Conservation (phyloP, 257 asterid species). For the Nyctanthes arbortristis region DNA sequence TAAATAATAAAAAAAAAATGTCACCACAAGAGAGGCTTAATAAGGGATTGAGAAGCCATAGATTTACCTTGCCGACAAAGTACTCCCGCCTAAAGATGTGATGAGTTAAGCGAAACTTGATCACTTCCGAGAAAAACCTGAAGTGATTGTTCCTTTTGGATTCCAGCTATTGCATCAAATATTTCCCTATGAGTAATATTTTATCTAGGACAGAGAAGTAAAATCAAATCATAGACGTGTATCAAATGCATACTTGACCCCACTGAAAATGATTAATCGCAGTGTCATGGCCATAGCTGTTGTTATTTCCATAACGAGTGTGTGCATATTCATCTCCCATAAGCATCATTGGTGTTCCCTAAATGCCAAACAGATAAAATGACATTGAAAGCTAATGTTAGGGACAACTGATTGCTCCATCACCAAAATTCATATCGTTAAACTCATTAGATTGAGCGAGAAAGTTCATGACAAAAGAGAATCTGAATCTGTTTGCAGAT, state of each 20-base stretch:
- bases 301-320: slow-evolving; percentile 91
- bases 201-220: slow-evolving; percentile 10
- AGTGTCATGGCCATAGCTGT: slow-evolving; percentile 95
- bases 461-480: too few species aligned
- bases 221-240: neutral
- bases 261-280: slow-evolving; percentile 89
- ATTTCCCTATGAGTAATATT: slow-evolving; percentile 16
- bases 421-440: neutral
- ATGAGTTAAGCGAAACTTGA: slow-evolving; percentile 62
- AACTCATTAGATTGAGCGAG: neutral
- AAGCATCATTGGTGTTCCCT: slow-evolving; percentile 99
- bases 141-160: slow-evolving; percentile 69
- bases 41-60: slow-evolving; percentile 5
- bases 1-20: slow-evolving; percentile 9
- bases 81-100: slow-evolving; percentile 57
- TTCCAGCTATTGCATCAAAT: slow-evolving; percentile 62
- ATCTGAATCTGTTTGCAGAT: too few species aligned
- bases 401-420: slow-evolving; percentile 13
- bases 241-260: slow-evolving; percentile 60
- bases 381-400: slow-evolving; percentile 5
- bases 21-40: neutral
- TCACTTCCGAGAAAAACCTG: slow-evolving; percentile 88
- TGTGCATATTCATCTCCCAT: slow-evolving; percentile 99
- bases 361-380: slow-evolving; percentile 29
- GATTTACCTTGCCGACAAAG: slow-evolving; percentile 76